Conservation (phyloP, 805 yeast species). For the Limtongia smithiae region DNA sequence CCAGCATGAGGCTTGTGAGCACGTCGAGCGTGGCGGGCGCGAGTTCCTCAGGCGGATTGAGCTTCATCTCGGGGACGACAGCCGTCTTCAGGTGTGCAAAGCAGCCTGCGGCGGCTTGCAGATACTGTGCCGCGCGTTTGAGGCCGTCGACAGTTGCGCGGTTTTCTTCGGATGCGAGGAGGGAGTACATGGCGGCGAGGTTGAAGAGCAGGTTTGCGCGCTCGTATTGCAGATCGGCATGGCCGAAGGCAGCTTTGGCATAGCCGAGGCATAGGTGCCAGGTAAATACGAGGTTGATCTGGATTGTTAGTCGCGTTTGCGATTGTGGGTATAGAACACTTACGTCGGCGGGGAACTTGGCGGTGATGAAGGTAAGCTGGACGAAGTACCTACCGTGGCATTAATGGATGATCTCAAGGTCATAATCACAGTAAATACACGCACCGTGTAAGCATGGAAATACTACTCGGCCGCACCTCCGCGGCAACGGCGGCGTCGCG, state of each 20-base stretch:
- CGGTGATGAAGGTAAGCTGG: constrained; percentile 44
- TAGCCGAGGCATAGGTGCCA: constrained; percentile 74
- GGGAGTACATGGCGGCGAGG: constrained; percentile 61
- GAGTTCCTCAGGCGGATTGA: constrained; percentile 45
- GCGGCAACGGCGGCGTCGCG: constrained; percentile 45
- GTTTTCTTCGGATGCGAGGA: constrained; percentile 49
- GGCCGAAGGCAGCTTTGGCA: constrained; percentile 44
- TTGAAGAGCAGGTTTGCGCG: constrained; percentile 61
- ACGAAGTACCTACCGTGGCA: constrained; percentile 49
- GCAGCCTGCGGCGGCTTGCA: constrained; percentile 71
- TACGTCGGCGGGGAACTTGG: constrained; percentile 63
- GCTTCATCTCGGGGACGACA: constrained; percentile 29
- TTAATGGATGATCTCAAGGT: no score
- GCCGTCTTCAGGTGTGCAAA: constrained; percentile 43
- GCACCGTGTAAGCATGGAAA: constrained; percentile 26
- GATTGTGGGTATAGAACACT: constrained; percentile 10
- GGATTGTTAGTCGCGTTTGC: neutral
- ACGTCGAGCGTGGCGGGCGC: constrained; percentile 50
- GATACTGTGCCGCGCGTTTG: constrained; percentile 58
- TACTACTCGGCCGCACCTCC: constrained; percentile 40
- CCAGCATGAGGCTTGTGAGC: constrained; percentile 55
- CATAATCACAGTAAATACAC: no score
- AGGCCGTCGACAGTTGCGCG: constrained; percentile 49
- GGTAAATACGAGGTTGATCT: constrained; percentile 46
- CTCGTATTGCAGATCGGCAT: constrained; percentile 56